These are phyloP conservation scores for Apiospora arundinis DNA, from an alignment of 2,329 filamentous ascomycete species.

Conservation along the genomic window DNA sequence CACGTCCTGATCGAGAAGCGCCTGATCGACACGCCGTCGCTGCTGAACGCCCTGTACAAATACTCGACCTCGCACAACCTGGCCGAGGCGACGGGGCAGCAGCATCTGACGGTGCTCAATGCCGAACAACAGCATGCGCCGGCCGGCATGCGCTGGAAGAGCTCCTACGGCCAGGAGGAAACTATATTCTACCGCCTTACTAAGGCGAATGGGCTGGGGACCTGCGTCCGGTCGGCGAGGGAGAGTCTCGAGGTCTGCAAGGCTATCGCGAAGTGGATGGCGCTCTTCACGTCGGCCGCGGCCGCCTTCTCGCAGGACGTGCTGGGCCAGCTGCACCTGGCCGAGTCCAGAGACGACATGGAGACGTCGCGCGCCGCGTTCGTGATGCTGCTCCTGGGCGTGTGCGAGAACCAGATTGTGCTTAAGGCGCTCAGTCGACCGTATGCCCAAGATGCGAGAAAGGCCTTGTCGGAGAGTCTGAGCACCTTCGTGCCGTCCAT, in stretches of 20 bases:
- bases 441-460: slow-evolving; percentile 57
- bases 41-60: slow-evolving; percentile 61
- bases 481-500: slow-evolving; percentile 62
- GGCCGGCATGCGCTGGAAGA: slow-evolving; percentile 53
- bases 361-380: slow-evolving; percentile 67
- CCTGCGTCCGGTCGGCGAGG: slow-evolving; percentile 51
- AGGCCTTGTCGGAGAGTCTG: slow-evolving; percentile 57
- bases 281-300: slow-evolving; percentile 59
- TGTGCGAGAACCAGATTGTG: slow-evolving; percentile 65
- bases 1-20: slow-evolving; percentile 58
- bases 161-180: slow-evolving; percentile 75
- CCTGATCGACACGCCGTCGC: slow-evolving; percentile 59
- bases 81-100: slow-evolving; percentile 32
- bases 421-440: slow-evolving; percentile 59
- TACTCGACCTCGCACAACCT: slow-evolving; percentile 60
- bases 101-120: slow-evolving; percentile 23
- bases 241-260: slow-evolving; percentile 58
- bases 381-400: slow-evolving; percentile 65
- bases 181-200: slow-evolving; percentile 92
- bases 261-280: slow-evolving; percentile 64
- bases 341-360: slow-evolving; percentile 61
- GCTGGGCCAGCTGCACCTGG: slow-evolving; percentile 51
- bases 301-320: slow-evolving; percentile 55
- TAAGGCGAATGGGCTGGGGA: slow-evolving; percentile 75
- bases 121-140: slow-evolving; percentile 29